Percentiles rank a stretch among this genome's conserved stretches.
These are phyloP conservation scores for Pseudocohnilembus persalinus DNA, from an alignment of 169 alveolate species.

Conservation along the genomic window DNA sequence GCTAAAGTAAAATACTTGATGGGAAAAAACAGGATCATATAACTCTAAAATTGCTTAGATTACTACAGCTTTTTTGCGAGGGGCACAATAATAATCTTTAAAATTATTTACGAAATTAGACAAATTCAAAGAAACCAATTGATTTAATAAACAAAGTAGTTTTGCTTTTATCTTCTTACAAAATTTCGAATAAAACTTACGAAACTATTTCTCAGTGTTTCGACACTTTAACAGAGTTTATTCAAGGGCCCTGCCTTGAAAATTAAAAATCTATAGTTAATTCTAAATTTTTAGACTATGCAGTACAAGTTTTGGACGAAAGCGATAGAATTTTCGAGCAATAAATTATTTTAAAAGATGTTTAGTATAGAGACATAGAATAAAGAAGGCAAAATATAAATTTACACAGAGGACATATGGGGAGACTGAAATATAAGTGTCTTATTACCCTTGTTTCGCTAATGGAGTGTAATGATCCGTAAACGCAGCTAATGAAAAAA, in stretches of 20 bases:
- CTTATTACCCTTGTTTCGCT: slow-evolving; percentile 35
- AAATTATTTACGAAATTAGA: slow-evolving; percentile 39
- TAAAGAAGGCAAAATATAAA: not conserved
- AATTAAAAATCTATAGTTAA: slow-evolving; percentile 30
- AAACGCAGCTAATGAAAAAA: slow-evolving; percentile 24
- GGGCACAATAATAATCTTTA: slow-evolving; percentile 40
- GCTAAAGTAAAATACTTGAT: not conserved
- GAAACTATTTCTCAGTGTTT: slow-evolving; percentile 36
- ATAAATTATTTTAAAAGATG: no score
- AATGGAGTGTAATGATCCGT: slow-evolving; percentile 26
- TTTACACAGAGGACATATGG: slow-evolving; percentile 16
- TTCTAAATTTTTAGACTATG: slow-evolving; percentile 41
- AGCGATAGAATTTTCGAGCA: slow-evolving; percentile 22
- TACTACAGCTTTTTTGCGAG: slow-evolving; percentile 34
- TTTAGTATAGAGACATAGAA: not conserved
- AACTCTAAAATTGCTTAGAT: slow-evolving; percentile 12
- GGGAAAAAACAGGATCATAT: slow-evolving; percentile 18
- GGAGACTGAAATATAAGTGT: slow-evolving; percentile 42
- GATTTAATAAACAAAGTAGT: slow-evolving; percentile 27
- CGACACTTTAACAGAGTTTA: slow-evolving; percentile 39
- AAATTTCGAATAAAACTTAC: slow-evolving; percentile 31
- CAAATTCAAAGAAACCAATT: slow-evolving; percentile 24
- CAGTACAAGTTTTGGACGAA: slow-evolving; percentile 28
- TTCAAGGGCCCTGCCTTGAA: slow-evolving; percentile 42
- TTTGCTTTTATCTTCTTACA: slow-evolving; percentile 17